Evolutionary conservation across 2,329 filamentous ascomycete species (phyloP), one percentile per base, ranked within the genome.

Genomic region (Nemania serpens): DNA sequence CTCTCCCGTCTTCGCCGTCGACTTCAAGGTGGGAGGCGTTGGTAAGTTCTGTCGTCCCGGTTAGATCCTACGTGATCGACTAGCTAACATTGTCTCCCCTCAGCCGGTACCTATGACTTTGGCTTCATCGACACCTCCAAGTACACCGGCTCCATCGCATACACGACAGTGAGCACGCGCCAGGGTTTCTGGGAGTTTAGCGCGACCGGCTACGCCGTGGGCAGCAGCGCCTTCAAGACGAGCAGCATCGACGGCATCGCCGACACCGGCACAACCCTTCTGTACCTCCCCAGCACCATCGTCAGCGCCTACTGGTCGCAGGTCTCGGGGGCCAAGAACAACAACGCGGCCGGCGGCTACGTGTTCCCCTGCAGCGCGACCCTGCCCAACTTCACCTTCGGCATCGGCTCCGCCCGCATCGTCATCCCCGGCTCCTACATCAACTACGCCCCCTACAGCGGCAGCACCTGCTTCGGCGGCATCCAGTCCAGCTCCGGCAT

Each of bases 181-280:
- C 49, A 70, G 2, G 73, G 74, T 18, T 76, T 70, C 69, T 77
- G 75, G 75, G 62, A 64, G 51, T 75, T 74, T 62, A 65, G 66
- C 17, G 60, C 72, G 1, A 52, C 66, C 0, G 71, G 70, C n/a
- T 74, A 70, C 61, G 49, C 64, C 43, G 64, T 75, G 48, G 74
- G 71, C 61, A 54, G 48, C 46, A 63, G 58, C 36, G 45, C 61
- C 10, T 66, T 64, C 60, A 59, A 62, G 62, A 63, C 55, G 12
- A 60, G 66, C 22, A 52, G 62, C 33, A 64, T 76, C 47, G 70
- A 67, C 17, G 81, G 81, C 20, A 86, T 87, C 63, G 81, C 81
- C 33, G 85, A 88, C 74, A 87, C 85, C 7, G 85, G 85, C 58
- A 86, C 84, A 12, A 84, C 84, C 9, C 78, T 88, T 53, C 78